These are phyloP conservation scores for Ophiostoma montium DNA, from an alignment of 2,329 filamentous ascomycete genomes.

Conservation along the genomic window DNA sequence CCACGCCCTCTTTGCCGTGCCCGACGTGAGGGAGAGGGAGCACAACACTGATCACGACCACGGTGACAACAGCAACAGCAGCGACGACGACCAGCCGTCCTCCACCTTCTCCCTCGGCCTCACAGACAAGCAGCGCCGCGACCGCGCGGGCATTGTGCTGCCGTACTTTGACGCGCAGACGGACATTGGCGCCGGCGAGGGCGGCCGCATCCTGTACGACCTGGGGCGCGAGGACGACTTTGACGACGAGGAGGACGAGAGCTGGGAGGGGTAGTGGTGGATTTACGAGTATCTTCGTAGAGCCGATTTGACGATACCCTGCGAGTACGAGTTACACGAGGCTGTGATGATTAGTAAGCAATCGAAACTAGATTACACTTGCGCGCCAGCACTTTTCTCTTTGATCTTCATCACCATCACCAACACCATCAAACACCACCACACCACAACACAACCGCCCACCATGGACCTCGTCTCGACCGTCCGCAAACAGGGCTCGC, in stretches of 20 bases:
- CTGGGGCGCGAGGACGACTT: slow-evolving; percentile 96
- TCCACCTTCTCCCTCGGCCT: slow-evolving; percentile 77
- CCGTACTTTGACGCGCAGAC: slow-evolving; percentile 96
- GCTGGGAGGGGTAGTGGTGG: slow-evolving; percentile 1
- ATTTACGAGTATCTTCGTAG: no score
- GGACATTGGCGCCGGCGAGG: slow-evolving; percentile 62
- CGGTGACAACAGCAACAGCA: slow-evolving; percentile 21
- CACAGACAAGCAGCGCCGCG: slow-evolving; percentile 78
- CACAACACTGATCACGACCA: no score
- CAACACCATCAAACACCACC: not conserved
- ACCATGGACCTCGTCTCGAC: slow-evolving; percentile 78
- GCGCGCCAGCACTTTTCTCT: no score
- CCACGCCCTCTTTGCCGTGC: slow-evolving; percentile 52
- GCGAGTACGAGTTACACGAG: not conserved
- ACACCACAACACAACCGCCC: not conserved
- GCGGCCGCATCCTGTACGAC: slow-evolving; percentile 88
- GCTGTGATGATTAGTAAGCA: no score
- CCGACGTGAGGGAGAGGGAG: slow-evolving; percentile 20
- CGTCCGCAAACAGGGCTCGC: slow-evolving; percentile 79
- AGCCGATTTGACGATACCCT: slow-evolving; percentile 1
- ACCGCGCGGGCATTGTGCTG: slow-evolving; percentile 77
- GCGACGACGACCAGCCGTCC: slow-evolving; percentile 33
- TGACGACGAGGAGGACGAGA: slow-evolving; percentile 57
- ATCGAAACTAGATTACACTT: no score
- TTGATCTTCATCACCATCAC: not conserved